Conservation (phyloP, 2,329 filamentous ascomycete genomes). For the Sporothrix mexicana region DNA sequence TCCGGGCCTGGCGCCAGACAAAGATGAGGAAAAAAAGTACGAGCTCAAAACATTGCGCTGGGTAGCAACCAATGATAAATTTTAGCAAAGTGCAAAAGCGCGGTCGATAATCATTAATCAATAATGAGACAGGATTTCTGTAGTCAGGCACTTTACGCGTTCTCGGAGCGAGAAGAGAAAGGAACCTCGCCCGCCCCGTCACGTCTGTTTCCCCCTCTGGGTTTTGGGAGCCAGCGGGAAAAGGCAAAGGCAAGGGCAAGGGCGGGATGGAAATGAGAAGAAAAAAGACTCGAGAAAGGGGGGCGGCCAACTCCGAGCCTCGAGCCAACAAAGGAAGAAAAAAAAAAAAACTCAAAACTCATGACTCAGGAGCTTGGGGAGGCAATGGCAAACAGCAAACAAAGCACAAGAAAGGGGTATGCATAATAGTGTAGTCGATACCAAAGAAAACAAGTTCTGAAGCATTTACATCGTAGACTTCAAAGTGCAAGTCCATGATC, state of each 20-base stretch:
- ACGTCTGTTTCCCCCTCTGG: background rate
- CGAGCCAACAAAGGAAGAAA: background rate
- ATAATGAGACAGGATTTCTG: background rate
- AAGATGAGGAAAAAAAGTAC: too few relatives aligned
- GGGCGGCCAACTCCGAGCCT: background rate
- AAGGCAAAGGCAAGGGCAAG: background rate
- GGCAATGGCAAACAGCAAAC: background rate
- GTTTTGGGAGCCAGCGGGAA: background rate
- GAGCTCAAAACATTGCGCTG: too few relatives aligned
- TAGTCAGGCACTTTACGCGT: too few relatives aligned
- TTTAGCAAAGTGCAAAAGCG: conserved; percentile 1
- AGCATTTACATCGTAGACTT: too few relatives aligned
- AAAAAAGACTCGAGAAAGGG: background rate
- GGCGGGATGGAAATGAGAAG: background rate
- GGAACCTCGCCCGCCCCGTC: background rate
- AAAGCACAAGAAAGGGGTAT: background rate
- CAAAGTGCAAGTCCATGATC: background rate
- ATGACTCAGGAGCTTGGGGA: background rate
- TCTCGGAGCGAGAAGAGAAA: too few relatives aligned
- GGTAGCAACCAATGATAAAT: conserved; percentile 16
- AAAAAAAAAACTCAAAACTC: too few relatives aligned
- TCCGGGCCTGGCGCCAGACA: conserved; percentile 20
- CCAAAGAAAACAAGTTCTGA: background rate
- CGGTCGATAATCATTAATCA: background rate
- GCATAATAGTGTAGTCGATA: background rate